These are phyloP conservation scores for Physcia stellaris DNA, from an alignment of 495 filamentous ascomycete genomes.

Conservation along the genomic window DNA sequence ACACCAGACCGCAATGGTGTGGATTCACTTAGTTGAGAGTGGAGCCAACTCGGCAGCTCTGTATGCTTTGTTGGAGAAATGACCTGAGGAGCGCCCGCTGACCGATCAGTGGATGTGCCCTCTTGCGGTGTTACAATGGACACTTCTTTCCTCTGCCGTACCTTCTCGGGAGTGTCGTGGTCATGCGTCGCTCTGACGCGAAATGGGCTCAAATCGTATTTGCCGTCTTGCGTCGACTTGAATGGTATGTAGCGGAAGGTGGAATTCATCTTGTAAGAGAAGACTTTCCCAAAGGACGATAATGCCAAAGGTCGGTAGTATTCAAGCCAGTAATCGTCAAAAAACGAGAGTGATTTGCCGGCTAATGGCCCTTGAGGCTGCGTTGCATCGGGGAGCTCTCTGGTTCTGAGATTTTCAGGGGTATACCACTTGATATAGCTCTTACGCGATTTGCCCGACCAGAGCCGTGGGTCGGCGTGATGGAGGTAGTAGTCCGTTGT, in stretches of 20 bases:
- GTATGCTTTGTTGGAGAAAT: background rate
- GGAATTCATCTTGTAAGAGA: slow-evolving; percentile 80
- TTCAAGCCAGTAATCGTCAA: slow-evolving; percentile 97
- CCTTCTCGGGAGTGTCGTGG: slow-evolving; percentile 34
- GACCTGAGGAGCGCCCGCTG: background rate
- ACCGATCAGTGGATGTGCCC: background rate
- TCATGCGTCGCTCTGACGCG: slow-evolving; percentile 49
- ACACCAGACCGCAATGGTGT: background rate
- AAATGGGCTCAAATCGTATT: slow-evolving; percentile 73
- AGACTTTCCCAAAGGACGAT: slow-evolving; percentile 79
- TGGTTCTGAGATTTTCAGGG: slow-evolving; percentile 52
- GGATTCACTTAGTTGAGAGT: background rate
- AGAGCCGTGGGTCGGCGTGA: slow-evolving; percentile 65
- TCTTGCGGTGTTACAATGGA: slow-evolving; percentile 24
- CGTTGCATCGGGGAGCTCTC: slow-evolving; percentile 34
- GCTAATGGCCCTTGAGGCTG: slow-evolving; percentile 28
- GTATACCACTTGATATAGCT: slow-evolving; percentile 82
- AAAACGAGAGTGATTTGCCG: slow-evolving; percentile 47
- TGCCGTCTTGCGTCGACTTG: slow-evolving; percentile 50
- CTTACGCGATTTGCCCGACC: slow-evolving; percentile 49
- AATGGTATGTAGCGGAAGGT: slow-evolving; percentile 69
- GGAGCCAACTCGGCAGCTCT: background rate
- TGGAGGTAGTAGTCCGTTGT: slow-evolving; percentile 94
- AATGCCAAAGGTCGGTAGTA: slow-evolving; percentile 82
- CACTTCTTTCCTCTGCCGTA: slow-evolving; percentile 41